These are phyloP conservation scores for Penicillium nucicola DNA, from an alignment of 495 filamentous ascomycete genomes.

Conservation along the genomic window DNA sequence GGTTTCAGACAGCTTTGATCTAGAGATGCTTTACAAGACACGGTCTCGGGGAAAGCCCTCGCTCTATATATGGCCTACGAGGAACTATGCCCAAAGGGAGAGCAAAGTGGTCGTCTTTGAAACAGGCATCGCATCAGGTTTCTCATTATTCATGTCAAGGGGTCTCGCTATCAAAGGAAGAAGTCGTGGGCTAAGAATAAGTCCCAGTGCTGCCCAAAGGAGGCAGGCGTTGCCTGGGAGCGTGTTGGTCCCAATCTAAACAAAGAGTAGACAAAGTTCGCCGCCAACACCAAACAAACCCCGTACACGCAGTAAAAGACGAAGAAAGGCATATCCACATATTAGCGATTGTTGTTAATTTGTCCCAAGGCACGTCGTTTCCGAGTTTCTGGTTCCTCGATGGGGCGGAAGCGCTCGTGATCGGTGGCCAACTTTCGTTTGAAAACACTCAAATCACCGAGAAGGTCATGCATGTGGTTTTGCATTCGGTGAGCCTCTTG, in stretches of 20 bases:
- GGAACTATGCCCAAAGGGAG: neutral
- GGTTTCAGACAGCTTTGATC: neutral
- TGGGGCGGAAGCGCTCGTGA: constrained; percentile 50
- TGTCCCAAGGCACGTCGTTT: constrained; percentile 37
- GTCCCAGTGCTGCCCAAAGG: constrained; percentile 7
- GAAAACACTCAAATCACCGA: constrained; percentile 78
- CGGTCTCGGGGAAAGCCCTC: too few species aligned
- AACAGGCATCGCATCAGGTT: constrained; percentile 20
- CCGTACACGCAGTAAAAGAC: constrained; percentile 20
- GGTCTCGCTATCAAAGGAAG: constrained; percentile 25
- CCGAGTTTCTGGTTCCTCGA: constrained; percentile 16
- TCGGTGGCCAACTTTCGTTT: constrained; percentile 82
- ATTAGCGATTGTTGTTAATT: constrained; percentile 34
- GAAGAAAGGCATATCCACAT: constrained; percentile 12
- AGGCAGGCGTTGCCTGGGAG: constrained; percentile 1
- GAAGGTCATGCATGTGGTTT: constrained; percentile 63
- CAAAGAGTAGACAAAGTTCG: constrained; percentile 12
- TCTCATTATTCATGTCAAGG: constrained; percentile 26
- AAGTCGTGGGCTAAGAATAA: constrained; percentile 16
- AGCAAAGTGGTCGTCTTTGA: constrained; percentile 5
- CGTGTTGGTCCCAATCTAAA: constrained; percentile 9
- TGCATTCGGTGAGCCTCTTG: constrained; percentile 58
- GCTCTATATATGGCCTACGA: neutral
- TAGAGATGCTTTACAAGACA: neutral
- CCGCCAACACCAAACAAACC: constrained; percentile 23